Evolutionary conservation across 306 rosid genomes (phyloP).

Genomic region (Dryas octopetala): DNA sequence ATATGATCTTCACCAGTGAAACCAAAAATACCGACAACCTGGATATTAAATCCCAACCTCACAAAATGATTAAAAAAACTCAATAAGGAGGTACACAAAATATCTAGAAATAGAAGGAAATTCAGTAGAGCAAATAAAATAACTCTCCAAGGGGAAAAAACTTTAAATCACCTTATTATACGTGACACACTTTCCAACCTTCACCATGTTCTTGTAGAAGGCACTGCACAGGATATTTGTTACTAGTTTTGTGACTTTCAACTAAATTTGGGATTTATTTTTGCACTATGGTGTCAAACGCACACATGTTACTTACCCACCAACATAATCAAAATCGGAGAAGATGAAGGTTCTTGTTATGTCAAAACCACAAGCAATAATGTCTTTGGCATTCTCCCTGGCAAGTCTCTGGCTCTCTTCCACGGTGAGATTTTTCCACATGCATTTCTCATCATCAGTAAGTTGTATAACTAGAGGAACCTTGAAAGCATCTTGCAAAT

Average conservation of each 20-base stretch:
- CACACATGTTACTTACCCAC: constrained; percentile 61
- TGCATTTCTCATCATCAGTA: constrained; percentile 91
- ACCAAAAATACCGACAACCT: constrained; percentile 92
- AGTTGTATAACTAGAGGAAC: constrained; percentile 94
- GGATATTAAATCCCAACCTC: constrained; percentile 15
- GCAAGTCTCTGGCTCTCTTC: constrained; percentile 89
- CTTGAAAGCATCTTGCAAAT: constrained; percentile 93
- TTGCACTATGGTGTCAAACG: neutral
- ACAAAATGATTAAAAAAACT: constrained; percentile 7
- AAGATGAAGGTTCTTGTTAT: constrained; percentile 82
- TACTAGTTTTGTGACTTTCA: no score
- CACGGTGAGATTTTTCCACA: constrained; percentile 78
- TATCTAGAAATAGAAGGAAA: neutral
- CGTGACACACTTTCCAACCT: constrained; percentile 78
- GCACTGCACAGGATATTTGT: constrained; percentile 47
- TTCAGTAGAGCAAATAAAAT: neutral
- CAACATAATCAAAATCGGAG: constrained; percentile 68
- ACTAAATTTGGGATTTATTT: no score
- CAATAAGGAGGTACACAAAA: neutral
- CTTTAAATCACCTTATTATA: constrained; percentile 50
- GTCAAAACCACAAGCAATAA: constrained; percentile 97
- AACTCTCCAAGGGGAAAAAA: neutral
- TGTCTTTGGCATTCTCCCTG: constrained; percentile 87
- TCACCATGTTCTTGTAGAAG: constrained; percentile 81
- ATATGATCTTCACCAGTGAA: constrained; percentile 89